Evolutionary conservation across 805 yeast genomes (phyloP).

Genomic region (Wickerhamomyces chaumierensis): DNA sequence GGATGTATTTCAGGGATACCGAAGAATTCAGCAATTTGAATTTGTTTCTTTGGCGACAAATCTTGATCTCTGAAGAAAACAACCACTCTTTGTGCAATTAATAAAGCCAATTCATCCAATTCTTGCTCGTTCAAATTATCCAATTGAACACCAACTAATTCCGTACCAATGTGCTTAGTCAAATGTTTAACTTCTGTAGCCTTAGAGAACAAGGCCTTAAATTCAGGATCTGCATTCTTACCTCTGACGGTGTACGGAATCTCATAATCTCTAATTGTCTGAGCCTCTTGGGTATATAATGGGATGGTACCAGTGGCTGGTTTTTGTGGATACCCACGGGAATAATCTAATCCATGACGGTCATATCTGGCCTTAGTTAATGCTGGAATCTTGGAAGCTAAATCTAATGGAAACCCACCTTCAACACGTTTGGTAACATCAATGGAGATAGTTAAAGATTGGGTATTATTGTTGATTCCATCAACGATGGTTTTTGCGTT

Average conservation of each 20-base stretch:
- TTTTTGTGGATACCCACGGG: slow-evolving; percentile 26
- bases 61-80: slow-evolving; percentile 40
- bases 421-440: slow-evolving; percentile 2
- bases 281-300: slow-evolving; percentile 27
- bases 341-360: slow-evolving; percentile 24
- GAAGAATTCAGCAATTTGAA: slow-evolving; percentile 31
- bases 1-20: slow-evolving; percentile 32
- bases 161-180: slow-evolving; percentile 36
- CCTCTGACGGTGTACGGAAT: not conserved
- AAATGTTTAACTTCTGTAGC: slow-evolving; percentile 28
- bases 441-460: not conserved
- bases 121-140: slow-evolving; percentile 29
- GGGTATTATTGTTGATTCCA: not conserved
- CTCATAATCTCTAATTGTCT: slow-evolving; percentile 19
- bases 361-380: slow-evolving; percentile 18
- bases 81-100: slow-evolving; percentile 35
- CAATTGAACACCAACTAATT: slow-evolving; percentile 34
- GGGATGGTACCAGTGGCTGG: slow-evolving; percentile 23
- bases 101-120: slow-evolving; percentile 34
- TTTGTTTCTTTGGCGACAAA: slow-evolving; percentile 28
- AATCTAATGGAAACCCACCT: not conserved
- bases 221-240: slow-evolving; percentile 27
- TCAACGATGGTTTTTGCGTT: not conserved
- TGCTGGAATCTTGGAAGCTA: slow-evolving; percentile 12
- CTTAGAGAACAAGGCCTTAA: slow-evolving; percentile 28